Percentiles rank a stretch among this genome's conserved stretches.
phyloP scores from a whole-genome alignment of 23 red algal species.

The Pyropia yezoensis region DNA sequence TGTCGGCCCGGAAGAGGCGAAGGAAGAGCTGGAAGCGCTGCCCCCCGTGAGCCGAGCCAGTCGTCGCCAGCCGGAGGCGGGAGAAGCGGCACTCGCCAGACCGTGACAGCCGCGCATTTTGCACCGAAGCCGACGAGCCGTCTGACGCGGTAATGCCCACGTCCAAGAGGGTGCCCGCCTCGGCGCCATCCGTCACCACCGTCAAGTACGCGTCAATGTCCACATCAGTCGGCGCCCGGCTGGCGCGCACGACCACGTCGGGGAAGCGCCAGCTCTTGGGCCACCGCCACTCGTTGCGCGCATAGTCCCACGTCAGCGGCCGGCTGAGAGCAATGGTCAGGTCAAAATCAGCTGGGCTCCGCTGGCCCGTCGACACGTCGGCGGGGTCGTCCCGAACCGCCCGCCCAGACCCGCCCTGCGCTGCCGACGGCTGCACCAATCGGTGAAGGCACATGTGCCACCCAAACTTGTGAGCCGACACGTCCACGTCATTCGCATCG shows the following conservation, averaged over 20 bases:
- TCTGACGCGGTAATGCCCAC: slow-evolving; percentile 56
- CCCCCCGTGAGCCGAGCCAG: slow-evolving; percentile 60
- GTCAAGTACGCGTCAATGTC: slow-evolving; percentile 45
- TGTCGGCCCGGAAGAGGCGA: slow-evolving; percentile 40
- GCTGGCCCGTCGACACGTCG: too few species aligned
- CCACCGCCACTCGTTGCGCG: slow-evolving; percentile 54
- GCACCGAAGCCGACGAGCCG: slow-evolving; percentile 21
- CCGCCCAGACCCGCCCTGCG: neutral
- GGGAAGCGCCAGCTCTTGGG: slow-evolving; percentile 89
- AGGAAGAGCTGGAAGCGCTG: slow-evolving; percentile 64
- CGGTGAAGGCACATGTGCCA: too few species aligned
- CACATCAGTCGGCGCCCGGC: slow-evolving; percentile 8
- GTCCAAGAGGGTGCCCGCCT: slow-evolving; percentile 41
- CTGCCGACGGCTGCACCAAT: too few species aligned
- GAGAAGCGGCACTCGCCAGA: slow-evolving; percentile 69
- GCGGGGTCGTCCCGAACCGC: neutral
- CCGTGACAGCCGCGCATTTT: slow-evolving; percentile 22
- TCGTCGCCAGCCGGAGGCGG: slow-evolving; percentile 62
- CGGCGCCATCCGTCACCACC: slow-evolving; percentile 39
- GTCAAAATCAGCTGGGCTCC: neutral
- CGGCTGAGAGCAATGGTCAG: slow-evolving; percentile 3
- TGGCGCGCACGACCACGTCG: slow-evolving; percentile 49
- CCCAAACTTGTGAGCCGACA: too few species aligned
- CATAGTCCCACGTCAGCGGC: slow-evolving; percentile 13
- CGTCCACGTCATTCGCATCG: too few species aligned